Evolutionary conservation across 208 protist genomes (phyloP).

Genomic region (Trypanosoma cruzi): DNA sequence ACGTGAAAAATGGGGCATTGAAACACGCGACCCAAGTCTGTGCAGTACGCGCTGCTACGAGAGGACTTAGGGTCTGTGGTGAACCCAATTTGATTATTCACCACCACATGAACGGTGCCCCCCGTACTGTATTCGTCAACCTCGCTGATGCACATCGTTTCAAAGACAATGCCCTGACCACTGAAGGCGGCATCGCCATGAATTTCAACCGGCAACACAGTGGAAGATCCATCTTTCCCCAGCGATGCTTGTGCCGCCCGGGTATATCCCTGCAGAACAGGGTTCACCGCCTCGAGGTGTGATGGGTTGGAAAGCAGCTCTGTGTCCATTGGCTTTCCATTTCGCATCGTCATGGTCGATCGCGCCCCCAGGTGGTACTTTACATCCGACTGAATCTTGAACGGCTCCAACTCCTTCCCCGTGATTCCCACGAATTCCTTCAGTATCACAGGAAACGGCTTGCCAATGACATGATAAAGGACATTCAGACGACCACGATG

Average conservation of each 20-base stretch:
- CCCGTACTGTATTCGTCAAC: constrained; percentile 94
- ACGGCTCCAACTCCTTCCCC: constrained; percentile 65
- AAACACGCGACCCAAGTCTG: constrained; percentile 96
- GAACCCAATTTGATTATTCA: constrained; percentile 99
- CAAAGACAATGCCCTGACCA: constrained; percentile 97
- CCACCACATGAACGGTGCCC: constrained; percentile 98
- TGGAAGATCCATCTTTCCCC: constrained; percentile 52
- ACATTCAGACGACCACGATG: constrained; percentile 98
- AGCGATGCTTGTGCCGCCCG: constrained; percentile 92
- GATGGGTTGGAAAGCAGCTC: constrained; percentile 98
- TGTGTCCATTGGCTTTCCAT: constrained; percentile 91
- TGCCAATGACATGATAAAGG: constrained; percentile 96
- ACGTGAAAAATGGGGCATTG: constrained; percentile 98
- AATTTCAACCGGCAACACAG: constrained; percentile 93
- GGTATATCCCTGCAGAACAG: constrained; percentile 97
- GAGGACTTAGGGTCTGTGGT: constrained; percentile 97
- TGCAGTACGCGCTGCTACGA: constrained; percentile 97
- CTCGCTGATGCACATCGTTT: constrained; percentile 96
- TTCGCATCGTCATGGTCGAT: constrained; percentile 61
- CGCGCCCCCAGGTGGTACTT: constrained; percentile 98
- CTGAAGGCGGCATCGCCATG: constrained; percentile 99
- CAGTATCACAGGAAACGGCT: constrained; percentile 93
- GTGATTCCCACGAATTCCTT: constrained; percentile 91
- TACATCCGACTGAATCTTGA: constrained; percentile 97
- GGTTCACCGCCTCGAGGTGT: constrained; percentile 99